A percentile compares a stretch with the other conserved stretches of the same genome.
Conservation (phyloP, 352 stramenopile species). For the Thalassiosira mediterranea region DNA sequence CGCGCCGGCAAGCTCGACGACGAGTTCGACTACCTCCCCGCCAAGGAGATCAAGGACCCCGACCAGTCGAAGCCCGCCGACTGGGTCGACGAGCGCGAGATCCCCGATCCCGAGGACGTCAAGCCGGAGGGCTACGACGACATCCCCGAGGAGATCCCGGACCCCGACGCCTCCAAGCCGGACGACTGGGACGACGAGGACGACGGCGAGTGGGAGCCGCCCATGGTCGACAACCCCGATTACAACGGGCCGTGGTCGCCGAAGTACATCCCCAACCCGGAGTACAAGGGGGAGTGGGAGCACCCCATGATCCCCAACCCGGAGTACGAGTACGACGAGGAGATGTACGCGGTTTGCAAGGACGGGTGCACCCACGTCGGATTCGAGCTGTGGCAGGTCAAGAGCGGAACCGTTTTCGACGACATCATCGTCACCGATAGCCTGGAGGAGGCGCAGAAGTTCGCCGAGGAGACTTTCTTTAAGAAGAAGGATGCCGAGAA, state of each 20-base stretch:
- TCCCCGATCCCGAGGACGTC: constrained; percentile 92
- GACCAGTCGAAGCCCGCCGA: constrained; percentile 95
- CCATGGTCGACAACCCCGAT: constrained; percentile 89
- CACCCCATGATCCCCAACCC: constrained; percentile 97
- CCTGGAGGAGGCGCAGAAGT: constrained; percentile 90
- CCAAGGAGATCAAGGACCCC: constrained; percentile 97
- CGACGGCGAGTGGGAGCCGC: constrained; percentile 96
- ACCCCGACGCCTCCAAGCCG: constrained; percentile 95
- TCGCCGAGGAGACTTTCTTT: constrained; percentile 89
- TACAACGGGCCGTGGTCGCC: constrained; percentile 99
- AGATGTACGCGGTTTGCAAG: constrained; percentile 95
- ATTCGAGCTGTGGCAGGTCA: constrained; percentile 99
- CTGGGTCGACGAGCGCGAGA: constrained; percentile 96
- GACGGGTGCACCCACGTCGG: constrained; percentile 92
- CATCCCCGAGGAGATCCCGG: constrained; percentile 94
- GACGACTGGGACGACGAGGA: constrained; percentile 99
- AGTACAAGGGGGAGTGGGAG: constrained; percentile 98
- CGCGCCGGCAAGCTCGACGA: constrained; percentile 90
- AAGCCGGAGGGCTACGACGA: constrained; percentile 98
- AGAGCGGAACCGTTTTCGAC: constrained; percentile 98
- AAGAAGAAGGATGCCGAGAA: constrained; percentile 96
- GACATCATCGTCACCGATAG: constrained; percentile 99
- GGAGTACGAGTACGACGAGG: constrained; percentile 94
- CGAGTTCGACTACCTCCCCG: constrained; percentile 94
- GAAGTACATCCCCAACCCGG: constrained; percentile 97